Conservation (phyloP, 2,329 filamentous ascomycete genomes). For the Fusarium pilosicola region DNA sequence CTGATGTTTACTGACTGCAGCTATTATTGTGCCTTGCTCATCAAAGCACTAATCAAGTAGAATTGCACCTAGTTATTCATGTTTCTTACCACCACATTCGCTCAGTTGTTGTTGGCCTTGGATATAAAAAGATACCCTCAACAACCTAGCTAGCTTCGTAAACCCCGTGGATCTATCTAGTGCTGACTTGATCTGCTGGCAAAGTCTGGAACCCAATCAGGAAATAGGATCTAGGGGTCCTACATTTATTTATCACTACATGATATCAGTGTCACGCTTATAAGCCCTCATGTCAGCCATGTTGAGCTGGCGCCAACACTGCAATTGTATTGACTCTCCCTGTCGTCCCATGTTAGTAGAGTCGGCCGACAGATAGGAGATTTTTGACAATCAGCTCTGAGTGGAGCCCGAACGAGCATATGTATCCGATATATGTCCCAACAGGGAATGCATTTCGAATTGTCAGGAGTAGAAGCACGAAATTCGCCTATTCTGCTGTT, state of each 20-base stretch:
- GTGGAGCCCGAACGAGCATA: neutral
- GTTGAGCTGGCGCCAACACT: neutral
- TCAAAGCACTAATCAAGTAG: neutral
- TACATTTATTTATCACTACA: neutral
- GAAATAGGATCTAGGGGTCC: neutral
- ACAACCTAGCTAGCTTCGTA: neutral
- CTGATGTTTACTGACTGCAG: neutral
- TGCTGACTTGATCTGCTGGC: conserved; percentile 2
- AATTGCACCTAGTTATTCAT: neutral
- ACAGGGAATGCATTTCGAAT: neutral
- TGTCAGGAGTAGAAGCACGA: neutral
- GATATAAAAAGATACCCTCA: neutral
- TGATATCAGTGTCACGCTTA: neutral
- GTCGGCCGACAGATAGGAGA: neutral
- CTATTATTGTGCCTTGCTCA: neutral
- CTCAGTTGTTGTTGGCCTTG: neutral
- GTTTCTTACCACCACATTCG: conserved; percentile 1
- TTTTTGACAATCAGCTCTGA: neutral
- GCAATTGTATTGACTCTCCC: neutral
- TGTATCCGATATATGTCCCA: neutral
- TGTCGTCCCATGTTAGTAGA: neutral
- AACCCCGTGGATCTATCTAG: conserved; percentile 3
- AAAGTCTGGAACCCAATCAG: neutral
- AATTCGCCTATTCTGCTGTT: neutral
- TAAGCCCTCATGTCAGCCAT: conserved; percentile 3